Base-by-base conservation (phyloP, 2,329 filamentous ascomycete genomes). In the Phaeosphaeriaceae sp. region DNA sequence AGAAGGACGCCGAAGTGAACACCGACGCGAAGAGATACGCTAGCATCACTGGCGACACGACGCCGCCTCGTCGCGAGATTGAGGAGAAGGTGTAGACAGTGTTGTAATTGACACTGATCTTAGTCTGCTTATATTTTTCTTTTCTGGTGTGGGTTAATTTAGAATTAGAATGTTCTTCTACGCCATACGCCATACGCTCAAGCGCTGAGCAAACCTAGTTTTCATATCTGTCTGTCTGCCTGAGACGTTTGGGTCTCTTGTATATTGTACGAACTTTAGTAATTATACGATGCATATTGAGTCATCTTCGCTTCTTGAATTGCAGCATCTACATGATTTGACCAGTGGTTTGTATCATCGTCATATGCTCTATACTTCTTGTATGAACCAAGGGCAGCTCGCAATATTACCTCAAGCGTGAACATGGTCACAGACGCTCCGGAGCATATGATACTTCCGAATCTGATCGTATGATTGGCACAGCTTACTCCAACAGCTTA, bases 151-250 rank as follows among this genome's bases (percentile, higher is more conserved):
- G 2, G 17, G 11, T 45, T 19, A 21, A 5, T 45, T 45, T 45
- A 21, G 19, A 20, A 19, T 22, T 45, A 45, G 42, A 45, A 13
- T 40, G 36, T 40, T 40, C 36, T n/a, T n/a, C n/a, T n/a, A n/a
- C n/a, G n/a, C n/a, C n/a, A n/a, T n/a, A n/a, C n/a, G 36, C 11
- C 44, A 46, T 25, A 46, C 44, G 44, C 44, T 46, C 44, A 46
- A 46, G 44, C 44, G 44, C 44, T 46, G 44, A 46, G 44, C 20
- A 24, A 46, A 22, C 7, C 21, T 24, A 7, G 13, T 46, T 46
- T 46, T 46, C 36, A 17, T 40, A 40, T 13, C 36, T 40, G 17
- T 40, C 17, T 40, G 7, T 40, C 15, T 13, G 36, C 25, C 25
- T 9, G 25, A 27, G 9, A 27, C 9, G 25, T 9, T 9, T 27